Evolutionary conservation across 2,329 filamentous ascomycete genomes (phyloP), one percentile per base, ranked within the genome.

Genomic region (Torrubiellomyces zombiae): DNA sequence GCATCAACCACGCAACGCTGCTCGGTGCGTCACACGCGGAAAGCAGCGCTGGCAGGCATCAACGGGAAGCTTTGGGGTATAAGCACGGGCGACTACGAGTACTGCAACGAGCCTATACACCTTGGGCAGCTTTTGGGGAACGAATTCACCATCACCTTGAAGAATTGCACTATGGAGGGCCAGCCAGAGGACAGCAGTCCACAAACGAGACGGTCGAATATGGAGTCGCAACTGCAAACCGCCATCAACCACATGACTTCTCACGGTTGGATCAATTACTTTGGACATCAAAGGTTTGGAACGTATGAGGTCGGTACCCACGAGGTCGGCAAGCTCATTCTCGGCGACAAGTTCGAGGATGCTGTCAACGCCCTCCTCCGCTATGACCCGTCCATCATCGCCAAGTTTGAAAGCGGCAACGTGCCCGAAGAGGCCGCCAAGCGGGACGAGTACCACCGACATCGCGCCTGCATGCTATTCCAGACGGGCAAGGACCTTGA

Each of bases 241-340:
- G 62, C 80, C 1, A 55, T 93, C 25, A 56, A 64, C 20, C 68
- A 75, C 33, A 68, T 95, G 36, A 59, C 64, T 27, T 54, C 70
- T 21, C 65, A 75, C 21, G 89, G 89, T 3, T 98, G 91, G 58
- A 74, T 98, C 51, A 98, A 98, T 53, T 98, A 95, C 55, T 98
- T 85, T 43, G 89, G 89, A 7, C 70, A 95, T n/a, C 89, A 98
- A 53, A 74, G 89, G 14, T 98, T 98, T 40, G 89, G 89, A 15
- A 86, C 83, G 0, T 86, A 89, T 48, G 58, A 71, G 15, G 76
- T 80, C 9, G 78, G 83, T 17, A 98, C 89, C 1, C 82, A 95
- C 42, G 66, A 75, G 20, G 60, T 94, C 24, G 89, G 89, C 24
- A 69, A 76, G 44, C 75, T 80, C 46, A 83, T 98, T 44, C 63